Evolutionary conservation across 2,329 filamentous ascomycete species (phyloP).

Genomic region (Capronia americana): DNA sequence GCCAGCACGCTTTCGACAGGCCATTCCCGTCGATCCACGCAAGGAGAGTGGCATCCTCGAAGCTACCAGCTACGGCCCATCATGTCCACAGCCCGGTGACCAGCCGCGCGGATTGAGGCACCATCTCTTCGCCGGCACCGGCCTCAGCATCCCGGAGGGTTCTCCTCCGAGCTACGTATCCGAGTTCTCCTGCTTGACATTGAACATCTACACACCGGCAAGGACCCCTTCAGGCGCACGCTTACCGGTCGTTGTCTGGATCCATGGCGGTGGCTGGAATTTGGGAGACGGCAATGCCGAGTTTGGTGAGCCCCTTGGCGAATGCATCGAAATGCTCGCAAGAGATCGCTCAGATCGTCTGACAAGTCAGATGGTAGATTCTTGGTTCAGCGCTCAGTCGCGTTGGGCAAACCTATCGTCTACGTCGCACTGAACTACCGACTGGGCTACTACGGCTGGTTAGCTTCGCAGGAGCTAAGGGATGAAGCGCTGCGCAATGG

Average conservation of each 20-base stretch:
- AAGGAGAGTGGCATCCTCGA: background rate
- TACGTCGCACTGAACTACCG: slow-evolving; percentile 53
- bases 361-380: slow-evolving; percentile 16
- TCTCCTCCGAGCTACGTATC: slow-evolving; percentile 43
- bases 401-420: slow-evolving; percentile 47
- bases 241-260: slow-evolving; percentile 55
- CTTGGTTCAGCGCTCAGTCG: slow-evolving; percentile 48
- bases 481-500: slow-evolving; percentile 46
- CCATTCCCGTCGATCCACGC: background rate
- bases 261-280: slow-evolving; percentile 47
- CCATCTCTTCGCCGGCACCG: background rate
- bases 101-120: background rate
- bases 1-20: background rate
- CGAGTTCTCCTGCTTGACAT: slow-evolving; percentile 54
- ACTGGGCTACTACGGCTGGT: slow-evolving; percentile 54
- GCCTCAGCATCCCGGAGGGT: background rate
- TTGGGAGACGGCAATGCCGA: slow-evolving; percentile 19
- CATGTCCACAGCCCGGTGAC: background rate
- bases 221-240: background rate
- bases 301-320: slow-evolving; percentile 11
- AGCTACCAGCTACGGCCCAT: slow-evolving; percentile 1
- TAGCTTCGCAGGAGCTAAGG: slow-evolving; percentile 15
- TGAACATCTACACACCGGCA: slow-evolving; percentile 49
- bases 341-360: no score
- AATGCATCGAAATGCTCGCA: no score